These are phyloP conservation scores for Penicillium nordicum DNA, from an alignment of 2,329 filamentous ascomycete species.

Conservation along the genomic window DNA sequence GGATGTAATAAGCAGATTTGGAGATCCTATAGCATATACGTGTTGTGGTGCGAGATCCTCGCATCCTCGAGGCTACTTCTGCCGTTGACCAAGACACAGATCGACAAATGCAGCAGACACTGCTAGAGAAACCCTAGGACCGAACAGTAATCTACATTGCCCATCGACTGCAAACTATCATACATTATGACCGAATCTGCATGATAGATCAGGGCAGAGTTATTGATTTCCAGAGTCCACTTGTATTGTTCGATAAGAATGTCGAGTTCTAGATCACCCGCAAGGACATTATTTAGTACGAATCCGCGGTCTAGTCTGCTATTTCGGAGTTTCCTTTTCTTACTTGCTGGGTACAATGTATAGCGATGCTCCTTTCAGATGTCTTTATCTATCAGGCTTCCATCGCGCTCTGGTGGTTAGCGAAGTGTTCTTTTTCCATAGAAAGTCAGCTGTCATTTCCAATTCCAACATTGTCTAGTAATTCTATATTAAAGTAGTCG, in stretches of 20 bases:
- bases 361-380: not conserved
- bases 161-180: not conserved
- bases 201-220: not conserved
- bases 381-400: not conserved
- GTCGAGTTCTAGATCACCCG: not conserved
- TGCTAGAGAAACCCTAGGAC: not conserved
- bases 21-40: not conserved
- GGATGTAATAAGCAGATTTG: too few species aligned
- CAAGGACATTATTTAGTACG: not conserved
- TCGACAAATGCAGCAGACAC: not conserved
- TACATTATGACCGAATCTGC: not conserved
- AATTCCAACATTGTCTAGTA: too few species aligned
- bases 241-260: not conserved
- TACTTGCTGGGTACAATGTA: not conserved
- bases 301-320: not conserved
- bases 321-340: not conserved
- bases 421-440: too few species aligned
- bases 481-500: too few species aligned
- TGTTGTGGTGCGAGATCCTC: not conserved
- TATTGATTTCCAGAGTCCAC: not conserved
- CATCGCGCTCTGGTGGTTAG: too few species aligned
- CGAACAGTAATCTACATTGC: not conserved
- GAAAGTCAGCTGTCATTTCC: too few species aligned
- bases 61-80: not conserved
- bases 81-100: not conserved